Conservation (phyloP, 1,284 basidiomycete genomes). For the Apiotrichum brassicae region DNA sequence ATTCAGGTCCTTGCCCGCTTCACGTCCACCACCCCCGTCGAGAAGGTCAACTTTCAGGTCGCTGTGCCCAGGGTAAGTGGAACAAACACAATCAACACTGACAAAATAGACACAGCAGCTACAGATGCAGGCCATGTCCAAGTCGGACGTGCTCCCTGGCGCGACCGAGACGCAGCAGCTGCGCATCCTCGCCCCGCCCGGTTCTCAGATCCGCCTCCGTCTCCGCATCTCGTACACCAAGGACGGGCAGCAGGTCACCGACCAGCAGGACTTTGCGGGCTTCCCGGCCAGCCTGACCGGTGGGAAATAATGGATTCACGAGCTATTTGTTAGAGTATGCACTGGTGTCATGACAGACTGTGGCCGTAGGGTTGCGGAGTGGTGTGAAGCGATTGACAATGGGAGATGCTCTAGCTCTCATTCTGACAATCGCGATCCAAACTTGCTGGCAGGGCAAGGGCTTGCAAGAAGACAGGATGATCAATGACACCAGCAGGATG, state of each 20-base stretch:
- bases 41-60: constrained; percentile 84
- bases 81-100: background rate
- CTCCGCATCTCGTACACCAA: constrained; percentile 73
- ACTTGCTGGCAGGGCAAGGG: too few relatives aligned
- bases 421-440: too few relatives aligned
- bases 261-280: constrained; percentile 89
- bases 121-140: constrained; percentile 97
- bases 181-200: constrained; percentile 78
- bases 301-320: constrained; percentile 18
- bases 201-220: constrained; percentile 74
- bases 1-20: constrained; percentile 88
- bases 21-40: constrained; percentile 58
- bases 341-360: background rate
- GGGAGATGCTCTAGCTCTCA: too few relatives aligned
- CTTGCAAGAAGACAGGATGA: too few relatives aligned
- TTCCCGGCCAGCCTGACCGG: constrained; percentile 74
- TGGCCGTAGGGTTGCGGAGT: too few relatives aligned
- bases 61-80: constrained; percentile 84
- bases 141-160: constrained; percentile 68
- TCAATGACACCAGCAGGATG: too few relatives aligned
- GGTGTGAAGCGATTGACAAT: too few relatives aligned
- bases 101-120: constrained; percentile 78
- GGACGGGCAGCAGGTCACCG: constrained; percentile 66
- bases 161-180: constrained; percentile 88
- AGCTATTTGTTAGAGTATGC: constrained; percentile 1